phyloP scores from a whole-genome alignment of 2,329 filamentous ascomycete species.

The Ophiocordyceps unilateralis region DNA sequence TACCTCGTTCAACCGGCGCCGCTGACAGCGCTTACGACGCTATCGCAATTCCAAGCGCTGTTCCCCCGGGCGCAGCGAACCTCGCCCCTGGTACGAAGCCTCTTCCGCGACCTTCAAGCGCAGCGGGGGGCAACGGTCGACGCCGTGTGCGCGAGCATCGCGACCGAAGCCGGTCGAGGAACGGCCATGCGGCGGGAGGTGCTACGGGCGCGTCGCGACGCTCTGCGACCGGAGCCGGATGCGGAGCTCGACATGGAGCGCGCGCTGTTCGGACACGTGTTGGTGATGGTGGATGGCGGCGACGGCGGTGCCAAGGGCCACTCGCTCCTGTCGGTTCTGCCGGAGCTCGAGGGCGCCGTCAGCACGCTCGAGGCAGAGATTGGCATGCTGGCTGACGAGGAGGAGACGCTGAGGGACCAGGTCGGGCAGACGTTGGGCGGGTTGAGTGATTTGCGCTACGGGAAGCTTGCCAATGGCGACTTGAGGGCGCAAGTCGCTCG shows the following conservation, averaged over 20 bases:
- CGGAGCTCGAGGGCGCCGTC: constrained; percentile 51
- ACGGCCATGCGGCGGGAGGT: constrained; percentile 40
- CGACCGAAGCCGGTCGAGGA: constrained; percentile 44
- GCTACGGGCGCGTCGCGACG: constrained; percentile 31
- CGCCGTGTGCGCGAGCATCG: constrained; percentile 45
- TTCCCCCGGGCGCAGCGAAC: constrained; percentile 53
- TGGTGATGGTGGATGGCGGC: constrained; percentile 23
- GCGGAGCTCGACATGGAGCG: constrained; percentile 47
- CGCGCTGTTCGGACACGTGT: constrained; percentile 38
- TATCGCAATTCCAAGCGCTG: constrained; percentile 57
- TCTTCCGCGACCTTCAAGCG: constrained; percentile 68
- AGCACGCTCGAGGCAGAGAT: constrained; percentile 52
- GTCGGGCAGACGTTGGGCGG: constrained; percentile 51
- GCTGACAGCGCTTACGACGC: constrained; percentile 54
- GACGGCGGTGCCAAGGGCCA: constrained; percentile 26
- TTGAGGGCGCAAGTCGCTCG: constrained; percentile 50
- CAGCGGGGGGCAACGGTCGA: constrained; percentile 56
- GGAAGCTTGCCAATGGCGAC: constrained; percentile 48
- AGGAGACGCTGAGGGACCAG: constrained; percentile 38
- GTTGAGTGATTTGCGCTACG: constrained; percentile 70
- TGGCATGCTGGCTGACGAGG: constrained; percentile 45
- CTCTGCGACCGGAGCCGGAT: constrained; percentile 38
- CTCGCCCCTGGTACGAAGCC: constrained; percentile 47
- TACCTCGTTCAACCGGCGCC: constrained; percentile 65
- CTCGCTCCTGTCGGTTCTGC: constrained; percentile 45